Evolutionary conservation across 2,329 filamentous ascomycete genomes (phyloP).

Genomic region (Aspergillus sp.): DNA sequence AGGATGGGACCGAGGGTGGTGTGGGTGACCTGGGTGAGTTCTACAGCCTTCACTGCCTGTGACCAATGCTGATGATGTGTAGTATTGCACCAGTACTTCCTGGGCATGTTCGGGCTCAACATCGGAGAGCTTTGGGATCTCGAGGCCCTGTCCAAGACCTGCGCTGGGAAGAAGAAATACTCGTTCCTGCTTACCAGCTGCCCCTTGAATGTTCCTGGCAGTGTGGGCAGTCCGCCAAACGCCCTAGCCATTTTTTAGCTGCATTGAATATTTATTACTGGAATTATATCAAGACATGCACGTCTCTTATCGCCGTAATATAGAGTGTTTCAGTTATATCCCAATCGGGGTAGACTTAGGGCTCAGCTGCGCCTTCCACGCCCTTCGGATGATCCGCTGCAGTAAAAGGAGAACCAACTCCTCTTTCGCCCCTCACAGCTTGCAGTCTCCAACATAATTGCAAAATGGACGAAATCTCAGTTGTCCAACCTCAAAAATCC

Average conservation of each 20-base stretch:
- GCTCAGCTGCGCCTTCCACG: no score
- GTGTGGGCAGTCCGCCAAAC: constrained; percentile 34
- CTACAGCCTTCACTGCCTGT: no score
- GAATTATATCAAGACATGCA: no score
- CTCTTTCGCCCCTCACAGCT: no score
- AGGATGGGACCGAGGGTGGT: background rate
- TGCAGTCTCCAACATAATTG: background rate
- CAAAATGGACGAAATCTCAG: background rate
- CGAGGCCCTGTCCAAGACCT: constrained; percentile 38
- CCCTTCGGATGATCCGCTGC: no score
- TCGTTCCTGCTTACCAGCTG: constrained; percentile 46
- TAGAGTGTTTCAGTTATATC: no score
- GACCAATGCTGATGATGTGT: no score
- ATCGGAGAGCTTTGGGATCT: constrained; percentile 51
- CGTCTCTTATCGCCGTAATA: no score
- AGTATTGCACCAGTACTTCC: constrained; percentile 42
- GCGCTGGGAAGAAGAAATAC: constrained; percentile 39
- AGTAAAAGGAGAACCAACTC: no score
- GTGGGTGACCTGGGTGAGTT: background rate
- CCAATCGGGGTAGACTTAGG: no score
- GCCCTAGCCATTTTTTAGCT: constrained; percentile 30
- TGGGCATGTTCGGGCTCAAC: constrained; percentile 44
- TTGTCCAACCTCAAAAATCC: background rate
- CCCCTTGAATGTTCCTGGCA: constrained; percentile 46
- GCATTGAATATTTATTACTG: no score